Evolutionary conservation across 1,284 basidiomycete species (phyloP).

Genomic region (Sanghuangporus weigelae): DNA sequence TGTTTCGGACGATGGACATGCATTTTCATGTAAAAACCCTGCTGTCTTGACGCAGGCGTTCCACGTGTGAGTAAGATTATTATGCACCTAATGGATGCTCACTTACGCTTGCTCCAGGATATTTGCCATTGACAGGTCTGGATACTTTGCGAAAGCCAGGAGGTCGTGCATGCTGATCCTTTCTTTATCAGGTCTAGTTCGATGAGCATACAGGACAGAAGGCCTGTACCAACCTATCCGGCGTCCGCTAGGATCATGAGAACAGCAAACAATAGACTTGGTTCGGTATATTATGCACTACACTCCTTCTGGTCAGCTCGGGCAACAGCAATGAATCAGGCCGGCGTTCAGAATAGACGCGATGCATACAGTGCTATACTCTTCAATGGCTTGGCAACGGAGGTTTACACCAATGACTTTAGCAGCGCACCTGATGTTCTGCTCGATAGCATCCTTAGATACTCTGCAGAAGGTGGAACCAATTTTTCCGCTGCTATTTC

Average conservation of each 20-base stretch:
- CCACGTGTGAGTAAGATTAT: conserved; percentile 44
- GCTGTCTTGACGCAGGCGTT: conserved; percentile 47
- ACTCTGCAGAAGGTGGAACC: conserved; percentile 37
- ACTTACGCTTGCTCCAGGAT: conserved; percentile 31
- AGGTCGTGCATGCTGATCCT: background rate
- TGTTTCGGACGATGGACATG: conserved; percentile 50
- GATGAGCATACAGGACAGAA: conserved; percentile 39
- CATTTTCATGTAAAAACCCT: conserved; percentile 53
- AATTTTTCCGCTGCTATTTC: conserved; percentile 41
- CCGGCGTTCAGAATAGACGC: conserved; percentile 29
- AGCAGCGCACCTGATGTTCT: conserved; percentile 42
- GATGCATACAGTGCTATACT: conserved; percentile 57
- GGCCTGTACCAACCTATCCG: conserved; percentile 43
- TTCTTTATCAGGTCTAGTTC: conserved; percentile 43
- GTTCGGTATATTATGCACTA: conserved; percentile 52
- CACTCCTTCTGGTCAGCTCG: conserved; percentile 52
- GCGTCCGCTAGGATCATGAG: conserved; percentile 34
- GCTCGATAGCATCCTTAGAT: conserved; percentile 34
- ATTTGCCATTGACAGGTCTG: conserved; percentile 46
- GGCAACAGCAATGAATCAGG: conserved; percentile 25
- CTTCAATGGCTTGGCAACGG: conserved; percentile 33
- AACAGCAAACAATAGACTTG: conserved; percentile 44
- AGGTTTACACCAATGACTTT: conserved; percentile 43
- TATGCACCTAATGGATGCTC: background rate
- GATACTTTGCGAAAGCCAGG: background rate